These are phyloP conservation scores for Cucurbita moschata DNA, from an alignment of 306 rosid genomes.

Conservation along the genomic window DNA sequence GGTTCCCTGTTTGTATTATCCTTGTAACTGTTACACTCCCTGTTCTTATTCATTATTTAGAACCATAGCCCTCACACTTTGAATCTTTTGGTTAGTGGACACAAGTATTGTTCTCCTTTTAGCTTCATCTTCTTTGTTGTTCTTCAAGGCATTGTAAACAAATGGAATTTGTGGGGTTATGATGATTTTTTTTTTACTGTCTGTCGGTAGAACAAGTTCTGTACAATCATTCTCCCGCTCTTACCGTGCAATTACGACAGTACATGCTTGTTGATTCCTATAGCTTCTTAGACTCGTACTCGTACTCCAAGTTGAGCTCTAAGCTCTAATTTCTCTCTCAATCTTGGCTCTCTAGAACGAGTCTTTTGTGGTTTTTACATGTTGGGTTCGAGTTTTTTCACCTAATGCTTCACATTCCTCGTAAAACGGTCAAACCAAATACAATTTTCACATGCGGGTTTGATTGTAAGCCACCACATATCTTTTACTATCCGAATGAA, in stretches of 20 bases:
- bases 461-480: no score
- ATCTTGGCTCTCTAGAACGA: background rate
- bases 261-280: background rate
- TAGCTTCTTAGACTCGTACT: background rate
- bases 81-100: background rate
- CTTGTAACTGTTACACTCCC: constrained; percentile 13
- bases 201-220: no score
- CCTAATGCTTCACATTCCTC: no score
- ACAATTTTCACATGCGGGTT: no score
- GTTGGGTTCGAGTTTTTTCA: no score
- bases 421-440: no score
- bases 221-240: no score
- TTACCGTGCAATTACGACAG: background rate
- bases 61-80: constrained; percentile 17
- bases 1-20: background rate
- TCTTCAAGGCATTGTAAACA: background rate
- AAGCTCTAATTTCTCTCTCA: no score
- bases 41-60: constrained; percentile 16
- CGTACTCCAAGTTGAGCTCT: no score
- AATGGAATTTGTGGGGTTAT: background rate
- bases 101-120: background rate
- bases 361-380: background rate
- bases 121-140: background rate
- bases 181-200: background rate
- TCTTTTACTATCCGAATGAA: no score